phyloP scores from a whole-genome alignment of 257 asterid genomes.

The Phtheirospermum japonicum region DNA sequence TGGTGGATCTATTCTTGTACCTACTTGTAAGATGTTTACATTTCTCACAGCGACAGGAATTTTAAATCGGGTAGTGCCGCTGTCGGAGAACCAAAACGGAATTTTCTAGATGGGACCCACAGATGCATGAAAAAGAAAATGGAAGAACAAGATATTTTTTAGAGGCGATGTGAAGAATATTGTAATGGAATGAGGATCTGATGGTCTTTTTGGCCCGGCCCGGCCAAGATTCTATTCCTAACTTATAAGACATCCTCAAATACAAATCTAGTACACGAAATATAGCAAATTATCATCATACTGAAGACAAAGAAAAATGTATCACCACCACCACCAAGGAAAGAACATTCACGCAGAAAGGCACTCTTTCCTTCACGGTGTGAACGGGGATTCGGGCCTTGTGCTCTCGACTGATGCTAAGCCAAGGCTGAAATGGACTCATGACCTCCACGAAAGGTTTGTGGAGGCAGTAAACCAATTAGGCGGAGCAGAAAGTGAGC shows the following conservation, averaged over 20 bases:
- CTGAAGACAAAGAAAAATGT: conserved; percentile 41
- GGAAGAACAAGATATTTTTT: conserved; percentile 53
- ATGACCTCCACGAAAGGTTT: conserved; percentile 75
- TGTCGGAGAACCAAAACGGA: conserved; percentile 41
- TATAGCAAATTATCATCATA: conserved; percentile 20
- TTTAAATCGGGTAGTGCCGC: conserved; percentile 36
- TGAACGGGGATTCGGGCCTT: conserved; percentile 67
- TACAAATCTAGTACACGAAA: conserved; percentile 34
- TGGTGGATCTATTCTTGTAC: conserved; percentile 69
- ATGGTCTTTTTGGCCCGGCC: conserved; percentile 44
- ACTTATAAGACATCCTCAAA: conserved; percentile 60
- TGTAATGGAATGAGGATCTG: conserved; percentile 46
- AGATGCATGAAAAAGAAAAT: conserved; percentile 34
- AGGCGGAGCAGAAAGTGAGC: conserved; percentile 95
- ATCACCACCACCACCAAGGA: conserved; percentile 55
- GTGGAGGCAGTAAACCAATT: conserved; percentile 86
- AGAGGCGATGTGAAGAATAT: conserved; percentile 43
- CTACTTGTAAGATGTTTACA: conserved; percentile 54
- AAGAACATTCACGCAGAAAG: conserved; percentile 56
- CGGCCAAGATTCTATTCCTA: conserved; percentile 73
- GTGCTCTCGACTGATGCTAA: conserved; percentile 91
- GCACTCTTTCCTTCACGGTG: conserved; percentile 66
- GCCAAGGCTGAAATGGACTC: conserved; percentile 88
- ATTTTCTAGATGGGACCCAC: conserved; percentile 52
- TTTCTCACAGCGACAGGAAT: conserved; percentile 47